Evolutionary conservation across 192 early-diverging fungal species (phyloP).

Genomic region (Diversispora eburnea): DNA sequence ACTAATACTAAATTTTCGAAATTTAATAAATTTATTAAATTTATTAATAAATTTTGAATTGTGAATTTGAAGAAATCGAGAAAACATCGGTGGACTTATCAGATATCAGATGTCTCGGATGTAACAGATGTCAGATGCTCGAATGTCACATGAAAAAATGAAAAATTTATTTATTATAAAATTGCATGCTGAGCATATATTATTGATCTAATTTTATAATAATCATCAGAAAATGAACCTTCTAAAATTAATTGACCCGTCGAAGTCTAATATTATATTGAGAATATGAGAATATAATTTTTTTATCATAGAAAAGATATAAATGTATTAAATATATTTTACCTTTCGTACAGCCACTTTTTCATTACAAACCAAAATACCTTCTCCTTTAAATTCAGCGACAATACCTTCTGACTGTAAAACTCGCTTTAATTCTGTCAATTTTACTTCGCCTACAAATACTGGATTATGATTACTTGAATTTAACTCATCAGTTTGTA

Average conservation of each 20-base stretch:
- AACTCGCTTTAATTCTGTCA: constrained; percentile 76
- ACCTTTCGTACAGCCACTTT: constrained; percentile 65
- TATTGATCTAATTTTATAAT: constrained; percentile 65
- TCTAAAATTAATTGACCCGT: constrained; percentile 55
- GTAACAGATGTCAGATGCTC: too few relatives aligned
- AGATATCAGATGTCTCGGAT: too few relatives aligned
- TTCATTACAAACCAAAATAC: constrained; percentile 81
- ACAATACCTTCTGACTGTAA: constrained; percentile 69
- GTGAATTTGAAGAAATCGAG: too few relatives aligned
- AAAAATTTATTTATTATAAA: constrained; percentile 43
- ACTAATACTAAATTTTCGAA: too few relatives aligned
- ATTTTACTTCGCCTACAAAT: constrained; percentile 79
- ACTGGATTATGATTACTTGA: constrained; percentile 54
- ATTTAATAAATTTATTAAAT: too few relatives aligned
- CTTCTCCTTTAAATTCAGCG: constrained; percentile 80
- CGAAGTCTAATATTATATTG: constrained; percentile 32
- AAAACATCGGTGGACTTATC: too few relatives aligned
- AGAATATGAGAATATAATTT: background rate
- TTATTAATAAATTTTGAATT: too few relatives aligned
- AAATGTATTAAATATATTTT: constrained; percentile 31
- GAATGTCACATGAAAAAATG: too few relatives aligned
- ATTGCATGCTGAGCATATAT: constrained; percentile 74
- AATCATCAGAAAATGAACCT: constrained; percentile 61
- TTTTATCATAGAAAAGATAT: background rate
- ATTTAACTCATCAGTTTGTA: constrained; percentile 40